phyloP scores from a whole-genome alignment of 805 yeast species.

The Ogataea parapolymorpha region DNA sequence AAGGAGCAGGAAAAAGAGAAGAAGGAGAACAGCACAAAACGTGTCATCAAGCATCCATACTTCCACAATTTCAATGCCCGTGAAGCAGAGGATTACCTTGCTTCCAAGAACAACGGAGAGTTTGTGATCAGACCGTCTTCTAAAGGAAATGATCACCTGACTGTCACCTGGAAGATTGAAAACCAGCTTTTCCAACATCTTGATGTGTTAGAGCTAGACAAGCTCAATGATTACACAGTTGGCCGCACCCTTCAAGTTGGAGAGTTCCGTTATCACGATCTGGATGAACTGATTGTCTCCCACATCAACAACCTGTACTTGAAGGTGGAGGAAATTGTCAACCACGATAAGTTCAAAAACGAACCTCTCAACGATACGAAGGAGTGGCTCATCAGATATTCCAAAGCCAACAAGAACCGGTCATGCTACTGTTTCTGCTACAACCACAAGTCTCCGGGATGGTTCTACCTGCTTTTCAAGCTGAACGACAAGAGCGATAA shows the following conservation, averaged over 20 bases:
- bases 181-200: constrained; percentile 89
- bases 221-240: constrained; percentile 58
- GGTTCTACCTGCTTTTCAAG: constrained; percentile 84
- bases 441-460: constrained; percentile 92
- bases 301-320: constrained; percentile 82
- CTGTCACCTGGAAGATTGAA: constrained; percentile 95
- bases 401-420: constrained; percentile 86
- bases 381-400: constrained; percentile 83
- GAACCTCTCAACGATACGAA: constrained; percentile 79
- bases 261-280: constrained; percentile 65
- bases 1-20: constrained; percentile 59
- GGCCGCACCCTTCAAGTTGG: constrained; percentile 67
- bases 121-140: constrained; percentile 94
- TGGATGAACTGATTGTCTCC: constrained; percentile 88
- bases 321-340: constrained; percentile 78
- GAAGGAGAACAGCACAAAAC: constrained; percentile 62
- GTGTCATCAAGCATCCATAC: constrained; percentile 88
- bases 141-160: constrained; percentile 80
- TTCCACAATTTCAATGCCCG: constrained; percentile 76
- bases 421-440: constrained; percentile 88
- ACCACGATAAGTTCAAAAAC: constrained; percentile 82
- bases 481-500: constrained; percentile 61
- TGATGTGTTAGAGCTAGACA: constrained; percentile 73
- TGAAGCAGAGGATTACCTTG: constrained; percentile 92
- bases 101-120: constrained; percentile 86